Conservation (phyloP, 306 rosid species). For the Inga leiocalycina region DNA sequence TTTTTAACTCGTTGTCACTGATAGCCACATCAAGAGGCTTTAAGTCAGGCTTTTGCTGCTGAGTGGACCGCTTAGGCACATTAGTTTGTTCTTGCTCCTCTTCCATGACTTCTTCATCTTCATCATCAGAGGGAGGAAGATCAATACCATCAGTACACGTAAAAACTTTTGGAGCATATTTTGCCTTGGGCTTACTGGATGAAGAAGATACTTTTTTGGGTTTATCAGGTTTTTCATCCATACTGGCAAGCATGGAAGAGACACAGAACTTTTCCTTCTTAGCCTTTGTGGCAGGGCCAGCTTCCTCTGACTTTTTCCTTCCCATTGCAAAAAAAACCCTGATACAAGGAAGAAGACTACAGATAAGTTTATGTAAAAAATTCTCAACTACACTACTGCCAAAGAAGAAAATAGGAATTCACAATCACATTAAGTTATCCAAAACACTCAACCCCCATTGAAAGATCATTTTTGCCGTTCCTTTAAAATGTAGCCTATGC, state of each 20-base stretch:
- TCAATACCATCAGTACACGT: conserved; percentile 49
- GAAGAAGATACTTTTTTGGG: conserved; percentile 44
- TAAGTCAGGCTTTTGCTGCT: conserved; percentile 33
- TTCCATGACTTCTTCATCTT: conserved; percentile 42
- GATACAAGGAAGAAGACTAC: background rate
- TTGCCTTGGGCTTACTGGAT: conserved; percentile 41
- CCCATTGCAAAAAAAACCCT: conserved; percentile 20
- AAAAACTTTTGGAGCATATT: conserved; percentile 44
- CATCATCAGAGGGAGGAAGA: conserved; percentile 64
- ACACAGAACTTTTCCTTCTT: conserved; percentile 33
- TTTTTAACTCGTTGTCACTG: conserved; percentile 45
- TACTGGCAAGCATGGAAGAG: conserved; percentile 33
- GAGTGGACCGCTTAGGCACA: conserved; percentile 27
- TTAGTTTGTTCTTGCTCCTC: conserved; percentile 27
- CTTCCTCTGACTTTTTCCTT: conserved; percentile 32
- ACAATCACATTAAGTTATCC: background rate
- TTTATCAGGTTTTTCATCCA: conserved; percentile 36
- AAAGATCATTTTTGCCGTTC: background rate
- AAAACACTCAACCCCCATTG: background rate
- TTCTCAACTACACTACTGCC: background rate
- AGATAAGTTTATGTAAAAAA: background rate
- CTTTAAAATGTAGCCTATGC: background rate
- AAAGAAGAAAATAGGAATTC: background rate
- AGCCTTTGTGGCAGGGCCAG: conserved; percentile 23
- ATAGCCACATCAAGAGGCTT: conserved; percentile 46